Evolutionary conservation across 2,329 filamentous ascomycete species (phyloP), one percentile per base, ranked within the genome.

Genomic region (Rutstroemia sp.): DNA sequence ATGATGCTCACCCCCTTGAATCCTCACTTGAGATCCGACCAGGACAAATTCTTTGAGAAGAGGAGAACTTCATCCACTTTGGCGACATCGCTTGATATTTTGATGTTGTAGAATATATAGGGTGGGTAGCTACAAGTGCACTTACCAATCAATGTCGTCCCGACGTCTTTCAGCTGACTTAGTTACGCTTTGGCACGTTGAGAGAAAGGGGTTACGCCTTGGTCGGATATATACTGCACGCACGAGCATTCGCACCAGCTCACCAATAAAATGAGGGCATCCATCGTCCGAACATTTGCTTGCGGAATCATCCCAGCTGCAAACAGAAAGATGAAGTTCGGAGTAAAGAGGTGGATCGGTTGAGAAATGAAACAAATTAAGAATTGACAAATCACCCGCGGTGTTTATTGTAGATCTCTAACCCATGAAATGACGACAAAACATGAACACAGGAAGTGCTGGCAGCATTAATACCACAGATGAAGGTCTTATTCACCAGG

Each of bases 311-410:
- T 45, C 27, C 50, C 41, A 21, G 50, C 30, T n/a, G 41, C 25
- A 17, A 30, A 25, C 38, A 16, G 23, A 48, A 49, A 48, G 19
- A 47, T 39, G 37, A 25, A n/a, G 45, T 37, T 16, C 41, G 34
- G 25, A 25, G 25, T 14, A 34, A 16, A 53, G 23, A 34, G 16
- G 51, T 54, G 30, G 42, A 48, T 38, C 30, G 37, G 46, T 5
- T 10, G 17, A 42, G 37, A 54, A 54, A 49, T 54, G 45, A 54
- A 48, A 54, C 51, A 54, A 54, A 30, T 54, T 25, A 46, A 9
- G 19, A 46, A 14, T 42, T 8, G 39, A 42, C 19, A 42, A 54
- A 27, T 41, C n/a, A 46, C 7, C 30, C 30, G 9, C 12, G 30
- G 30, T 34, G 30, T 5, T 12, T 34, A 5, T 34, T 27, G 51